Base-by-base conservation (phyloP, 306 rosid genomes). In the Cicer yamashitae region DNA sequence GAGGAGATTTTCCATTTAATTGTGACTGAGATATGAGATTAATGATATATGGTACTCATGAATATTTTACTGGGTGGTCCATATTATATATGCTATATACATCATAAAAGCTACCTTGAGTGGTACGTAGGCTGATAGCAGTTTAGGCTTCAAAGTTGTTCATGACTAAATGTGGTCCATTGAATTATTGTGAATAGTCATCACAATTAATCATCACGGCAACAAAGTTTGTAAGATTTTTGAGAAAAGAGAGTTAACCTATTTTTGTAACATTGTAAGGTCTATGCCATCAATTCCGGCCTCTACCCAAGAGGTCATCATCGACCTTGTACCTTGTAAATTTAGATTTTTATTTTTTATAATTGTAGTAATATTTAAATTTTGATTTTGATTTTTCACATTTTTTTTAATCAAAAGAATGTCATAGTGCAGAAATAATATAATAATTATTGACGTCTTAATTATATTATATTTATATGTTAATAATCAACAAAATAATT, bases 141-240 rank as follows among this genome's bases (percentile, higher is more conserved):
- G 70, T 48, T 50, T 59, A 67, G 76, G 71, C 58, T 67, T 22
- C 14, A 70, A 66, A 66, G 75, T 54, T 67, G 58, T 56, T 43
- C 25, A 60, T 60, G 58, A 60, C 48, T 47, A 30, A 60, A 11
- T 67, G 30, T 66, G 67, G 69, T 45, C 25, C 60, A 7, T n/a
- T 13, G 57, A 11, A 37, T 40, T 53, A 50, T 66, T 66, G 45
- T 48, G 74, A 72, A 40, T 63, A 52, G 44, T 77, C 67, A 43
- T 56, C 53, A 34, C 43, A 52, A 17, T 18, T 10, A 68, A 67
- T 67, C 48, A 67, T 59, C 13, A 25, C 59, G 44, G 18, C 61
- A n/a, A 14, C 63, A 45, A 58, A 50, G 45, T 51, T 67, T 39
- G 74, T 38, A 57, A 59, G 70, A 15, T 38, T 25, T 60, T 25